Base-by-base conservation (phyloP, 176 grass and related monocot genomes). In the Guadua angustifolia region DNA sequence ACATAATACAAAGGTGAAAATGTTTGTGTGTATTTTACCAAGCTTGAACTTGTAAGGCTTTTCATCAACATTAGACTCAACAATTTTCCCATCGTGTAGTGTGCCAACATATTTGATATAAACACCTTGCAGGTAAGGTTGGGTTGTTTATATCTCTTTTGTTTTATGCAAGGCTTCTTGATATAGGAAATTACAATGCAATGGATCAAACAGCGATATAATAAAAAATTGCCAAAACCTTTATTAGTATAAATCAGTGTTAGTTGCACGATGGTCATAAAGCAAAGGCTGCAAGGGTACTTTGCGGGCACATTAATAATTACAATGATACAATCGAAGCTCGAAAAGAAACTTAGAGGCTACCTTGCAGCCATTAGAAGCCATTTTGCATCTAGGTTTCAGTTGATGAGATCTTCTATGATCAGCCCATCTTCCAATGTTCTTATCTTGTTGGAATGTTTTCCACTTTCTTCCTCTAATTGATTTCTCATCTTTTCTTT, bases 61-160 rank as follows among this genome's bases (percentile, higher is more conserved):
- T n/a, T n/a, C n/a, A n/a, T n/a, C n/a, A n/a, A n/a, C n/a, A n/a
- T n/a, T n/a, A n/a, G n/a, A n/a, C n/a, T n/a, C n/a, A n/a, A n/a
- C n/a, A n/a, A n/a, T n/a, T n/a, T n/a, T n/a, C 32, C 96, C 93
- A 82, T 87, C 87, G 67, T 95, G 67, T 43, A 98, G 78, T 80
- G 80, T 95, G 78, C 93, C 95, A 67, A 92, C 84, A 85, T 95
- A 98, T 70, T 78, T 93, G 39, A 98, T 94, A 81, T 72, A 98
- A 83, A 98, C 89, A n/a, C 96, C 95, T 84, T 53, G 83, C 24
- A 77, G 63, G 60, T 16, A 64, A 73, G 58, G 19, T 46, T 69
- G 50, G 22, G 4, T 44, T 64, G 7, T 62, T 85, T n/a, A 32
- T 24, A 75, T 36, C 4, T 45, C 33, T 63, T 14, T 61, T 77